These are phyloP conservation scores for Tillandsia leiboldiana DNA, from an alignment of 176 grass and related monocot genomes.

Conservation along the genomic window DNA sequence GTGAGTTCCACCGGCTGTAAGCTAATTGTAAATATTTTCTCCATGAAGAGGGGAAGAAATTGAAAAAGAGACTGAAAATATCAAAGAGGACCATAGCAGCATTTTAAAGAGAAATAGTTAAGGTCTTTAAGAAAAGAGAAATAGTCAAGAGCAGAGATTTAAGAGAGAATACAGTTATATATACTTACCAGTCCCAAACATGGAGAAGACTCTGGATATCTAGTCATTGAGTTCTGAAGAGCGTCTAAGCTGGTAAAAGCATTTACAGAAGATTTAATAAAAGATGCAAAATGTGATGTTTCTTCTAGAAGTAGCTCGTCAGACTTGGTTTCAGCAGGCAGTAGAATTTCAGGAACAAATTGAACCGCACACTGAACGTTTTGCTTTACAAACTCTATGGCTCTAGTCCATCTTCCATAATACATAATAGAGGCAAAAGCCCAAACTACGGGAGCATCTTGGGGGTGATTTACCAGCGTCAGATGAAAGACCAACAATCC, in stretches of 20 bases:
- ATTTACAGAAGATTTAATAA: slow-evolving; percentile 48
- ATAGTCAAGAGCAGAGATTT: neutral
- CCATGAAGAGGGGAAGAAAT: neutral
- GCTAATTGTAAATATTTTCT: neutral
- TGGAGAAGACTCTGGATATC: slow-evolving; percentile 30
- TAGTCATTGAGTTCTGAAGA: slow-evolving; percentile 45
- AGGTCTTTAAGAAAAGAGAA: neutral
- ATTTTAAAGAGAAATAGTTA: neutral
- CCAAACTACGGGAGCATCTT: slow-evolving; percentile 53
- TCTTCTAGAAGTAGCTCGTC: slow-evolving; percentile 42
- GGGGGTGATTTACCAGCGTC: slow-evolving; percentile 59
- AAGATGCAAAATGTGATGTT: slow-evolving; percentile 40
- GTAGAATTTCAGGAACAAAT: slow-evolving; percentile 56
- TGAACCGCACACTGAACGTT: slow-evolving; percentile 29
- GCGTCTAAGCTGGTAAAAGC: slow-evolving; percentile 38
- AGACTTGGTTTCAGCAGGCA: slow-evolving; percentile 24
- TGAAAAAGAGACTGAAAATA: neutral
- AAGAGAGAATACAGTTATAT: neutral
- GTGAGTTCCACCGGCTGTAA: slow-evolving; percentile 3
- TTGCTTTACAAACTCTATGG: slow-evolving; percentile 41
- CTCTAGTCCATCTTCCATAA: slow-evolving; percentile 48
- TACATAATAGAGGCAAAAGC: slow-evolving; percentile 59
- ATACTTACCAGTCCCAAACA: slow-evolving; percentile 57
- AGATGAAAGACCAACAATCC: slow-evolving; percentile 66
- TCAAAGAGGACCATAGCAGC: neutral